Base-by-base conservation (phyloP, 2,329 filamentous ascomycete species). In the Pseudogymnoascus sp. region DNA sequence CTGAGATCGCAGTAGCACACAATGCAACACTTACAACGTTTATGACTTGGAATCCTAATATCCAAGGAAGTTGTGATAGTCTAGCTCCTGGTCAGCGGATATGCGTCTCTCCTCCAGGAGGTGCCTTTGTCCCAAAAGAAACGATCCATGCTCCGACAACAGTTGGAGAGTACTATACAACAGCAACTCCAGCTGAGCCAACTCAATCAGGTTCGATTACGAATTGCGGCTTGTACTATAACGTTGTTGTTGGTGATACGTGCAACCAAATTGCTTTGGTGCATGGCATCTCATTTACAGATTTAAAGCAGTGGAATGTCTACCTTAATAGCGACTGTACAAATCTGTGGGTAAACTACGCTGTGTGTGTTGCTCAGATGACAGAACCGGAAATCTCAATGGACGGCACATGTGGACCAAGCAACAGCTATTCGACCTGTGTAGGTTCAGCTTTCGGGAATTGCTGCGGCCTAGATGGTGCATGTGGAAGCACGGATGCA, bases 211-310 rank as follows among this genome's bases (percentile, higher is more conserved):
- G 63, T 10, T 64, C 63, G 2, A 67, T 62, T 21, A 35, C 24
- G 5, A n/a, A 62, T 10, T 68, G 67, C 59, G 66, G 66, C 13
- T 41, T 36, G 26, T 67, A 65, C 58, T 68, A 68, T 41, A 33
- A 54, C n/a, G 65, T 66, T 21, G n/a, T 31, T 17, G 6, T 62
- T n/a, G 63, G 60, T 31, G 65, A 68, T 54, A 17, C 39, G 7
- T 33, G 31, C 10, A 2, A 6, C 10, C 7, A 6, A 6, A 7
- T 33, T 7, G 31, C 7, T 9, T 9, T 33, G 31, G 7, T 33
- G 9, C 63, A 60, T 21, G 58, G 63, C 5, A 10, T 64, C 17
- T 59, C 36, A 24, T 64, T 60, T 37, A 54, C 47, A n/a, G 47
- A 64, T 31, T 36, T 66, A 13, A 61, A 62, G 36, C 29, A 41